phyloP scores from a whole-genome alignment of 106 monocot genomes.

The Phalaenopsis aphrodite region DNA sequence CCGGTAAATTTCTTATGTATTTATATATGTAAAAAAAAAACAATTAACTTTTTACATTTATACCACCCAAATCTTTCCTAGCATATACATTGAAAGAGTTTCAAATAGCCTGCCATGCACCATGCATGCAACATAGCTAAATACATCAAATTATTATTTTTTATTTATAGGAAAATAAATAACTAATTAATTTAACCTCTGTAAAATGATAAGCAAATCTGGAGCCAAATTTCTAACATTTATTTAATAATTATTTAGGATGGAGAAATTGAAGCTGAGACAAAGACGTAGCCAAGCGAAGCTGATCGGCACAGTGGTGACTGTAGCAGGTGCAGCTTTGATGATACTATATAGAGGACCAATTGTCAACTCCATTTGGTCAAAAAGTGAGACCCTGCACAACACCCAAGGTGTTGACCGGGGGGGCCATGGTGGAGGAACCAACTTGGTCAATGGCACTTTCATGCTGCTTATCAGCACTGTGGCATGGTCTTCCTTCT shows the following conservation, averaged over 20 bases:
- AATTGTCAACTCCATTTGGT: slow-evolving; percentile 28
- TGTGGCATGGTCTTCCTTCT: neutral
- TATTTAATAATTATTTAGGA: slow-evolving; percentile 14
- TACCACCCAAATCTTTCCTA: too few relatives aligned
- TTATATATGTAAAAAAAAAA: too few relatives aligned
- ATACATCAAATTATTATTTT: too few relatives aligned
- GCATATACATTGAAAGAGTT: too few relatives aligned
- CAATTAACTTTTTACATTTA: too few relatives aligned
- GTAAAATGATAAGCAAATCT: neutral
- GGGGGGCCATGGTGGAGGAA: neutral
- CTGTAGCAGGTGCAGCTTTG: slow-evolving; percentile 39
- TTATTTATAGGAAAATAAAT: too few relatives aligned
- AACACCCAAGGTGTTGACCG: neutral
- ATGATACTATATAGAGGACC: slow-evolving; percentile 74
- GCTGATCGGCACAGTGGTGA: slow-evolving; percentile 33
- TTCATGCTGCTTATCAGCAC: slow-evolving; percentile 23
- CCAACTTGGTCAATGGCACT: slow-evolving; percentile 45
- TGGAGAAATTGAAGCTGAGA: slow-evolving; percentile 56
- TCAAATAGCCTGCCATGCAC: too few relatives aligned
- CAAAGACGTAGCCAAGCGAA: slow-evolving; percentile 41
- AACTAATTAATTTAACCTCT: too few relatives aligned
- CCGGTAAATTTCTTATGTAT: slow-evolving; percentile 16
- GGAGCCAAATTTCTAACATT: neutral
- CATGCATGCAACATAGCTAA: too few relatives aligned
- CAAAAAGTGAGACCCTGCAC: slow-evolving; percentile 8